These are phyloP conservation scores for Fusarium devonianum DNA, from an alignment of 2,329 filamentous ascomycete genomes.

Conservation along the genomic window DNA sequence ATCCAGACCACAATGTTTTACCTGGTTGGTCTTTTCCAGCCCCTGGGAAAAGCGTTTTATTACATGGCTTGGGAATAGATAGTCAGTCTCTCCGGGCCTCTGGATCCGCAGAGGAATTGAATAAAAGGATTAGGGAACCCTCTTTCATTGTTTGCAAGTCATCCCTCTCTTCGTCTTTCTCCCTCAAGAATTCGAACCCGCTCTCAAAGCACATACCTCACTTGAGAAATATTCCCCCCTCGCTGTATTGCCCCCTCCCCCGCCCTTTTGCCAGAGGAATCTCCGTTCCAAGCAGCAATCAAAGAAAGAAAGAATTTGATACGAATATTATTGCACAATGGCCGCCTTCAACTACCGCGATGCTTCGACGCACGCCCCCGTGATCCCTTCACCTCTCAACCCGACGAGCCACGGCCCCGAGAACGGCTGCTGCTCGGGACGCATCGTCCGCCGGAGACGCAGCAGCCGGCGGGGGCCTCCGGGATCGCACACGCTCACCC, in stretches of 20 bases:
- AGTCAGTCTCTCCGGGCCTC: constrained; percentile 1
- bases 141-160: constrained; percentile 10
- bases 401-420: constrained; percentile 31
- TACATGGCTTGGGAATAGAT: constrained; percentile 25
- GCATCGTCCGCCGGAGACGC: constrained; percentile 32
- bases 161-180: constrained; percentile 20
- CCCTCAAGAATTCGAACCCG: constrained; percentile 15
- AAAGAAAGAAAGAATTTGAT: background rate
- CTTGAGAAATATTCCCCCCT: background rate
- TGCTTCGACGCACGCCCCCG: constrained; percentile 36
- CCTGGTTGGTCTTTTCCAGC: constrained; percentile 18
- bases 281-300: constrained; percentile 8
- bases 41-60: constrained; percentile 26
- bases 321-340: constrained; percentile 20
- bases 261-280: background rate
- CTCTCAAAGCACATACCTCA: no score
- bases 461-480: constrained; percentile 24
- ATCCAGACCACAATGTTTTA: constrained; percentile 33
- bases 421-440: constrained; percentile 21
- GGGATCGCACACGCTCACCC: constrained; percentile 48
- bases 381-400: constrained; percentile 42
- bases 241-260: background rate
- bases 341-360: constrained; percentile 21
- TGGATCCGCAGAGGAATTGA: constrained; percentile 27
- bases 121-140: constrained; percentile 35